These are phyloP conservation scores for Sungouiozyma intestinalis DNA, from an alignment of 805 yeast species.

Conservation along the genomic window DNA sequence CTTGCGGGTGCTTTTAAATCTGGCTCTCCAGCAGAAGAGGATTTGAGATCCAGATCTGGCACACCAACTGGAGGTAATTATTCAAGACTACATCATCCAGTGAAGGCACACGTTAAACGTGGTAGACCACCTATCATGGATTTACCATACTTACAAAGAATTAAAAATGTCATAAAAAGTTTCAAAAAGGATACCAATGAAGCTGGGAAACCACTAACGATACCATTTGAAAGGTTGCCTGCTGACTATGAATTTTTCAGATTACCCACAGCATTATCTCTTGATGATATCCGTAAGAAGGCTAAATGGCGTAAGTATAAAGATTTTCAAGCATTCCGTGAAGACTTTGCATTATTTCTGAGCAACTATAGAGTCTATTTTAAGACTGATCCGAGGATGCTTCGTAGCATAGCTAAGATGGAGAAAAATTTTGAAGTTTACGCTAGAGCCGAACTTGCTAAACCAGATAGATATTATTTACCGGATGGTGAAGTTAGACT, in stretches of 20 bases:
- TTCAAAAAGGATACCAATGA: slow-evolving; percentile 62
- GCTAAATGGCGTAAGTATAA: slow-evolving; percentile 76
- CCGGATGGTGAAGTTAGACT: slow-evolving; percentile 51
- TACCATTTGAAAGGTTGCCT: slow-evolving; percentile 73
- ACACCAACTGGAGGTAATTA: slow-evolving; percentile 2
- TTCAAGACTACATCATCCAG: slow-evolving; percentile 13
- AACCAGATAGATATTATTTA: slow-evolving; percentile 69
- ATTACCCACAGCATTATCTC: slow-evolving; percentile 50
- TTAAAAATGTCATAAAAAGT: slow-evolving; percentile 74
- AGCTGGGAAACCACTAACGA: slow-evolving; percentile 42
- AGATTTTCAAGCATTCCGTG: slow-evolving; percentile 63
- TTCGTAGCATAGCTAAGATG: slow-evolving; percentile 48
- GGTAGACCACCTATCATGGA: slow-evolving; percentile 31
- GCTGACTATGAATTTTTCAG: slow-evolving; percentile 38
- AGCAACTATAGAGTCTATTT: slow-evolving; percentile 60
- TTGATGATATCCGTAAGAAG: slow-evolving; percentile 66
- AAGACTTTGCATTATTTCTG: slow-evolving; percentile 67
- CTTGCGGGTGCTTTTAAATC: not conserved
- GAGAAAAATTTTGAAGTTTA: slow-evolving; percentile 51
- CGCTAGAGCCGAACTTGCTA: slow-evolving; percentile 59
- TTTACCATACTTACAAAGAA: slow-evolving; percentile 66
- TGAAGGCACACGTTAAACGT: slow-evolving; percentile 24
- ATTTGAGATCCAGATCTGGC: not conserved
- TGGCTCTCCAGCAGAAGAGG: slow-evolving; percentile 1
- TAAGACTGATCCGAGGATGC: slow-evolving; percentile 45